Conservation (phyloP, 768 basidiomycete genomes). For the Exsudoporus frostii region DNA sequence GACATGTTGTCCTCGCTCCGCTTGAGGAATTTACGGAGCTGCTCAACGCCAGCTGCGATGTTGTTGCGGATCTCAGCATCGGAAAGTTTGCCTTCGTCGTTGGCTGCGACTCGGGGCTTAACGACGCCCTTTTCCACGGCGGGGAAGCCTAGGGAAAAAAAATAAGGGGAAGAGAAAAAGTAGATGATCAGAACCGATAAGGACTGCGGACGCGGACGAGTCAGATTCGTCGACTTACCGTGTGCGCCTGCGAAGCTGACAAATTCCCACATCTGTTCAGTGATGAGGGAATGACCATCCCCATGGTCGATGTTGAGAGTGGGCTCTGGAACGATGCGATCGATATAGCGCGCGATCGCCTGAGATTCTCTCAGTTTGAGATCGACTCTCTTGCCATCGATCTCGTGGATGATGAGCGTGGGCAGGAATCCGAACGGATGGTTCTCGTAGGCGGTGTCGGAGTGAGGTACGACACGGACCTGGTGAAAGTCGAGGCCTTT, state of each 20-base stretch:
- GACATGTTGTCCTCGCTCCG: conserved; percentile 23
- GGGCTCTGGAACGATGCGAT: conserved; percentile 30
- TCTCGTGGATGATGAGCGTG: conserved; percentile 29
- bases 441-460: conserved; percentile 25
- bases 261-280: conserved; percentile 35
- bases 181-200: too few species aligned
- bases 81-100: conserved; percentile 20
- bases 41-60: conserved; percentile 17
- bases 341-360: conserved; percentile 30
- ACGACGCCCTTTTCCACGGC: conserved; percentile 31
- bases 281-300: conserved; percentile 19
- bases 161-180: too few species aligned
- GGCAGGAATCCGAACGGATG: conserved; percentile 34
- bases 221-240: conserved; percentile 12
- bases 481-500: conserved; percentile 29
- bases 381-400: conserved; percentile 20
- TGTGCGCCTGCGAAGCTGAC: conserved; percentile 24
- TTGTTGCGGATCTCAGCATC: conserved; percentile 21
- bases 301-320: conserved; percentile 20
- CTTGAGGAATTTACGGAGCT: conserved; percentile 17
- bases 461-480: conserved; percentile 25
- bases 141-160: conserved; percentile 21
- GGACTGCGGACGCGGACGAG: background rate
- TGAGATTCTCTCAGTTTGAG: conserved; percentile 28
- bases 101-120: conserved; percentile 30